Base-by-base conservation (phyloP, 495 filamentous ascomycete genomes). In the Penicillium dipodomyicola region DNA sequence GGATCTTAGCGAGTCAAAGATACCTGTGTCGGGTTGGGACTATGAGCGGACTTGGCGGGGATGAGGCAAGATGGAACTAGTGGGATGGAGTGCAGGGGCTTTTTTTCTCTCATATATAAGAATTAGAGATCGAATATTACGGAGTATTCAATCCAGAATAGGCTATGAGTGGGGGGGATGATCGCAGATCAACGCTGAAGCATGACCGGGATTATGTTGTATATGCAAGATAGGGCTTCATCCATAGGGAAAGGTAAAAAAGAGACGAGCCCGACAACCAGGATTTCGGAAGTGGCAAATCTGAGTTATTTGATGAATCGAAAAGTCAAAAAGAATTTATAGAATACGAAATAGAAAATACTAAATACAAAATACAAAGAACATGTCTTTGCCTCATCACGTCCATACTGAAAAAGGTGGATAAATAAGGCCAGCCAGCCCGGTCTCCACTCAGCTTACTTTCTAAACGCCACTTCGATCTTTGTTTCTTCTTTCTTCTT, bases 381-480 rank as follows among this genome's bases (percentile, higher is more conserved):
- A 33, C 0, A 22, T 52, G 25, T 33, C 49, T 52, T 52, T 51
- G 49, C 35, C 48, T 51, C 22, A 2, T 22, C n/a, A n/a, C n/a
- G n/a, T n/a, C 48, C 48, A 35, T 27, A 35, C 8, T 4, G n/a
- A 30, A 30, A 46, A 58, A 32, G 11, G 49, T 51, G 35, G 22
- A 23, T 51, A 40, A n/a, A 41, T 29, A 43, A 40, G 35, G 42
- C 52, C 52, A 54, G 52, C 52, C 52, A 54, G 52, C 52, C 52
- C 5, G 20, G 7, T 37, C 41, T n/a, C 19, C 14, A n/a, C 20
- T 54, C 52, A 54, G 52, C 52, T 54, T 45, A 32, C 42, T 9
- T 47, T n/a, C 22, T 6, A 29, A 23, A 54, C 52, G 52, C 52
- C 52, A 54, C 51, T 25, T 25, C 23, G 5, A n/a, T 17, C 4